Evolutionary conservation across 2,329 filamentous ascomycete species (phyloP), one percentile per base, ranked within the genome.

Genomic region (Raffaelea arxii): DNA sequence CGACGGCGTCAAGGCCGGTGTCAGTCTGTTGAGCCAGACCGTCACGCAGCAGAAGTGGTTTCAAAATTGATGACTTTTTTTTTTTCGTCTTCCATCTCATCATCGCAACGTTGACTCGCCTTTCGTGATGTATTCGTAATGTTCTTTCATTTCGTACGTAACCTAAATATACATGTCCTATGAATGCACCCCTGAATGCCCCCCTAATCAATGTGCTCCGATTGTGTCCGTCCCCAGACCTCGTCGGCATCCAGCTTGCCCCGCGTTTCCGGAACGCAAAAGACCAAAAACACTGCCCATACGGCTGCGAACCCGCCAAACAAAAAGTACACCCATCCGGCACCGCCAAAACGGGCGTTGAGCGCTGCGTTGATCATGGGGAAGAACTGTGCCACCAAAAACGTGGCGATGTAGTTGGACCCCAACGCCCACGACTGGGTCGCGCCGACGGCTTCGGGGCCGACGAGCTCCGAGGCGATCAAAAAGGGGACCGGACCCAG

Each of bases 401-500:
- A 97, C 0, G 91, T 97, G 1, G 89, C 85, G 23, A 87, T 72
- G 72, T 94, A 97, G 63, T 92, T 97, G 14, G 86, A 84, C 2
- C 80, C 87, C 22, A 97, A 66, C 1, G 84, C 86, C 77, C 89
- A 94, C 48, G 84, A 90, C 63, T 98, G 92, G 1, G 88, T 85
- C 0, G 91, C 88, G 2, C 91, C 90, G 0, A 96, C 89, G 0
- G 91, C 92, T 60, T 95, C 88, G 12, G 88, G 82, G 0, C 82
- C 85, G 1, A 97, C 92, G 3, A 97, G 77, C 64, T 97, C 92
- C 2, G 86, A 90, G 0, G 90, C 84, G 41, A 98, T 74, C 54
- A 97, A 94, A 63, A 97, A 98, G 0, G 92, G 92, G 1, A 98
- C 87, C 0, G 92, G 92, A 0, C 92, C 92, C 0, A 98, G 75